phyloP scores from a whole-genome alignment of 768 basidiomycete species.

The Suillus subluteus region DNA sequence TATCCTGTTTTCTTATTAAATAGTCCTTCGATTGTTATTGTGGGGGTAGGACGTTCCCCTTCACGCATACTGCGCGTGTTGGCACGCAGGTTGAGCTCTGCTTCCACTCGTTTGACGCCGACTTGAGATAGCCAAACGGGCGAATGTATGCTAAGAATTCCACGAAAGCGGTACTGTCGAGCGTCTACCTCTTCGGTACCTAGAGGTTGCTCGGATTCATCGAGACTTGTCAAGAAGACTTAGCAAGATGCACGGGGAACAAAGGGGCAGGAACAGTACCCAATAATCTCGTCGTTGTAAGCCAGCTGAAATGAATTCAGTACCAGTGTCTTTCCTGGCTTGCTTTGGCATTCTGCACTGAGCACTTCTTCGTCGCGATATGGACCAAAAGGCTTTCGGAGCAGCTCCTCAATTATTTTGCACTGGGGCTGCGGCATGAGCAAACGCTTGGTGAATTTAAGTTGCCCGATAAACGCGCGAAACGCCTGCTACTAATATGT shows the following conservation, averaged over 20 bases:
- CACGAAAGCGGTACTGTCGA: constrained; percentile 51
- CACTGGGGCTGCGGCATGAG: constrained; percentile 2
- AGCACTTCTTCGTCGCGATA: constrained; percentile 33
- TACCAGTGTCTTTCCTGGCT: constrained; percentile 18
- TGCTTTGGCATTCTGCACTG: constrained; percentile 23
- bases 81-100: constrained; percentile 48
- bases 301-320: constrained; percentile 36
- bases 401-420: constrained; percentile 26
- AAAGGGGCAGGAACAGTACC: constrained; percentile 22
- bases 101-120: constrained; percentile 45
- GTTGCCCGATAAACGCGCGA: not conserved
- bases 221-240: constrained; percentile 39
- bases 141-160: constrained; percentile 48
- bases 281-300: constrained; percentile 25
- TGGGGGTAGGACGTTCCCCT: constrained; percentile 23
- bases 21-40: constrained; percentile 39
- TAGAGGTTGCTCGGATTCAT: constrained; percentile 47
- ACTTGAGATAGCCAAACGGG: constrained; percentile 53
- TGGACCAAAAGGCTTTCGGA: constrained; percentile 33
- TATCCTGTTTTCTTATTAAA: constrained; percentile 29
- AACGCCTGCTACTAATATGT: not conserved
- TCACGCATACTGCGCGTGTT: constrained; percentile 28
- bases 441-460: not conserved
- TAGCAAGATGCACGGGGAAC: constrained; percentile 10
- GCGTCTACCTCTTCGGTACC: constrained; percentile 30